Evolutionary conservation across 1,139 yeast genomes (phyloP), one percentile per base, ranked within the genome.

Genomic region (Candida anutae): DNA sequence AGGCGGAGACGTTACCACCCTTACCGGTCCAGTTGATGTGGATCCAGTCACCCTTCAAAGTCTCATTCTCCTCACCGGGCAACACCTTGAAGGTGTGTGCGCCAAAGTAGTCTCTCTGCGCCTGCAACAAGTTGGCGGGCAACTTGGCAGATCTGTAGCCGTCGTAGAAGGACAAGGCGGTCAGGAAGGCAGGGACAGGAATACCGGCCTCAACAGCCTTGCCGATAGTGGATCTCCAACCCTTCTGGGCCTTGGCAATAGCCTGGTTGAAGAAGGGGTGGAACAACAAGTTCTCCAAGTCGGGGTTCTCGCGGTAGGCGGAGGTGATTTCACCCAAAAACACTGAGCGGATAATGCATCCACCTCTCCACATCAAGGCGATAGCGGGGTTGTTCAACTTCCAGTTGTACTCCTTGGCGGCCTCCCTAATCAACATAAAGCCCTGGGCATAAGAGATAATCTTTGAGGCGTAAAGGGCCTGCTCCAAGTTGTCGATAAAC

Each of bases 321-420:
- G 84, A 61, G 48, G 98, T 90, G 66, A 90, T 90, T 64, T 90
- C 97, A 55, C 78, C 96, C 56, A 90, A 74, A 82, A 90, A 90
- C 45, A 88, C 96, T 33, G 98, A 90, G 74, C 97, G 84, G 67
- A 90, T 90, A 63, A 90, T 90, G 76, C 98, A 90, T 48, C 98
- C 98, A 71, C 98, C 98, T 77, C 98, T 82, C 98, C 98, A 90
- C 98, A 90, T 90, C 55, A 90, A 77, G 46, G 97, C 98, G 52
- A 90, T 90, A 40, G 94, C 90, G 45, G 97, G 95, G 77, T 84
- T 83, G 82, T 90, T 90, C 62, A 90, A 74, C 62, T 84, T 78
- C 98, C 98, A 90, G 53, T 79, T 79, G 74, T 85, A 90, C 62
- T 85, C 95, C 67, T 74, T 81, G 46, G 95, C 97, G 48, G 98